Base-by-base conservation (phyloP, 2,329 filamentous ascomycete genomes). In the Thermothelomyces thermophilus region DNA sequence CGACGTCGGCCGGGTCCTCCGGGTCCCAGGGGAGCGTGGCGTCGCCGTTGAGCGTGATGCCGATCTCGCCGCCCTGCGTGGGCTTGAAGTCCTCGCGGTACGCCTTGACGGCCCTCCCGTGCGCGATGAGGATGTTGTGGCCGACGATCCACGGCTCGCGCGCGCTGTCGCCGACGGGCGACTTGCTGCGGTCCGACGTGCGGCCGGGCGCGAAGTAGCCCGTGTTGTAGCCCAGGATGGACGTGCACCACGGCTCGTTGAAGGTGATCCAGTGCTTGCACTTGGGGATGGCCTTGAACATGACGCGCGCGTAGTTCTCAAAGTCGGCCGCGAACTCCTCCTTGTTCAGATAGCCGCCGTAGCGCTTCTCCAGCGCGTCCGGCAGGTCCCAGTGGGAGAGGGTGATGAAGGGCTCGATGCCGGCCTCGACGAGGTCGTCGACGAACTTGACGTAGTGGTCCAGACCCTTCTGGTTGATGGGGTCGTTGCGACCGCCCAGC, bases 201-300 rank as follows among this genome's bases (percentile, higher is more conserved):
- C 80, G 83, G n/a, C 89, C 89, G 1, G 89, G 89, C 10, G 89
- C 89, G 64, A 90, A 90, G 55, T 81, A 72, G 24, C 89, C 89
- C 36, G 78, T 80, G 63, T 77, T 86, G 69, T 91, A 93, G 31
- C 88, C 88, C 36, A 93, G 76, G 54, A 93, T 83, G 46, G 84
- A 81, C 56, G 82, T 87, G 70, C 87, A 94, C 82, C 86, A 93
- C 3, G 89, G 89, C 72, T 95, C 88, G 66, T 93, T 93, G 71
- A 91, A 89, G 22, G 87, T 93, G 66, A 90, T 87, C 89, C 89
- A 95, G 69, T 87, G 77, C 73, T 89, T 88, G 62, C 90, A 87
- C 67, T 83, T 84, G 47, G 82, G 78, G 42, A 94, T 75, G 1
- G 82, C 79, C 64, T 84, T 76, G 71, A 90, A 94, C 61, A 88